Percentiles rank a stretch among this genome's conserved stretches.
Evolutionary conservation across 1,139 yeast species (phyloP).

Genomic region (Geotrichum histeridarum): DNA sequence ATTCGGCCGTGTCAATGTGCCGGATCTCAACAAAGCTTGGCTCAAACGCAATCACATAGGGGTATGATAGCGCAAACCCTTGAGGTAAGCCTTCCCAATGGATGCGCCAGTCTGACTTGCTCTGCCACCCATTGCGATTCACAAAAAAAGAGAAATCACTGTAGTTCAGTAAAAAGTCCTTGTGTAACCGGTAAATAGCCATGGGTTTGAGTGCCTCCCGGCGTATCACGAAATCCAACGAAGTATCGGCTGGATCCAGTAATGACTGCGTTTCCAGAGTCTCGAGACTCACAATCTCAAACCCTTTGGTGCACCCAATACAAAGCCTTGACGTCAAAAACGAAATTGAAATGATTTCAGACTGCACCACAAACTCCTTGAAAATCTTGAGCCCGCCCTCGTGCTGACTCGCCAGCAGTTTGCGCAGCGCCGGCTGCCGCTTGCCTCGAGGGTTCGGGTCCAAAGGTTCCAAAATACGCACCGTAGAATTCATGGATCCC

Average conservation of each 20-base stretch:
- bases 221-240: conserved; percentile 85
- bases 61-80: conserved; percentile 88
- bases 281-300: conserved; percentile 72
- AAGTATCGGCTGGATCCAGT: conserved; percentile 93
- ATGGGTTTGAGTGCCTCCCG: conserved; percentile 82
- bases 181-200: conserved; percentile 83
- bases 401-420: conserved; percentile 42
- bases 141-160: conserved; percentile 92
- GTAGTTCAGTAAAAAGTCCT: conserved; percentile 80
- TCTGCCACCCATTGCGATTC: conserved; percentile 93
- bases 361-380: conserved; percentile 71
- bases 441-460: conserved; percentile 41
- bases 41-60: conserved; percentile 87
- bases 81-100: conserved; percentile 97
- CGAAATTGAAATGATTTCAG: conserved; percentile 89
- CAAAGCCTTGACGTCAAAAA: conserved; percentile 83
- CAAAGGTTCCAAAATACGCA: conserved; percentile 78
- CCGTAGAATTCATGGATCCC: conserved; percentile 59
- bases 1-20: conserved; percentile 79
- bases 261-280: conserved; percentile 68
- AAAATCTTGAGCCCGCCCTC: conserved; percentile 56
- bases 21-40: conserved; percentile 86
- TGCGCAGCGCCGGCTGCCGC: conserved; percentile 43
- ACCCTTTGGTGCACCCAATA: conserved; percentile 93
- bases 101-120: conserved; percentile 87